Base-by-base conservation (phyloP, 345 rosid species). In the Eucalyptus camaldulensis region DNA sequence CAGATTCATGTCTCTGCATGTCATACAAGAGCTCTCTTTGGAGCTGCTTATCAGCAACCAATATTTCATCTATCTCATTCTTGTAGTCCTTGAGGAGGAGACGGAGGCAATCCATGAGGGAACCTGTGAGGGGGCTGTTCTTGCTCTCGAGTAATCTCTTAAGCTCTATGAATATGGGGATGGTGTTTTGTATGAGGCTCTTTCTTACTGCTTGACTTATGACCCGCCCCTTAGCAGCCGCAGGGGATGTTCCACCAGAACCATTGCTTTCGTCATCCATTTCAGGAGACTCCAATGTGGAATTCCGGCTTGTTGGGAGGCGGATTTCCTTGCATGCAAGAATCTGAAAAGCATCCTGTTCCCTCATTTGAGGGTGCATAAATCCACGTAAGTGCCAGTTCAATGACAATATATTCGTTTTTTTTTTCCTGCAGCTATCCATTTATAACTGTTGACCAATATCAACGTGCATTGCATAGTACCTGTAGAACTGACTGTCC, bases 401-500 rank as follows among this genome's bases (percentile, higher is more conserved):
- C 27, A 53, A 53, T 54, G 47, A 49, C n/a, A 53, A 49, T 15
- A 33, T 33, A 33, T 33, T 33, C 37, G 37, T 33, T 33, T 33
- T 33, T 33, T 33, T 33, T 33, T 33, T 33, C 37, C 37, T 33
- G 37, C 37, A 33, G 37, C 37, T 33, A 33, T 33, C 37, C 37
- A 33, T 33, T 2, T 3, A 33, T 33, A 33, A 33, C 37, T 33
- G 37, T 88, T 80, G 10, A n/a, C n/a, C 44, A 65, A 49, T n/a
- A 31, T 67, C n/a, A n/a, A 67, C 16, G 9, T 15, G 80, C 80
- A 67, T n/a, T 31, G 40, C 43, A 13, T 45, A 47, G 76, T 92
- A 95, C 99, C 99, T 96, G 98, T 86, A 96, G 93, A 93, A 96
- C 99, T 54, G 98, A 92, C 87, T 96, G 99, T 86, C 96, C 97